Evolutionary conservation across 176 grass and related monocot species (phyloP), one percentile per base, ranked within the genome.

Genomic region (Avena atlantica): DNA sequence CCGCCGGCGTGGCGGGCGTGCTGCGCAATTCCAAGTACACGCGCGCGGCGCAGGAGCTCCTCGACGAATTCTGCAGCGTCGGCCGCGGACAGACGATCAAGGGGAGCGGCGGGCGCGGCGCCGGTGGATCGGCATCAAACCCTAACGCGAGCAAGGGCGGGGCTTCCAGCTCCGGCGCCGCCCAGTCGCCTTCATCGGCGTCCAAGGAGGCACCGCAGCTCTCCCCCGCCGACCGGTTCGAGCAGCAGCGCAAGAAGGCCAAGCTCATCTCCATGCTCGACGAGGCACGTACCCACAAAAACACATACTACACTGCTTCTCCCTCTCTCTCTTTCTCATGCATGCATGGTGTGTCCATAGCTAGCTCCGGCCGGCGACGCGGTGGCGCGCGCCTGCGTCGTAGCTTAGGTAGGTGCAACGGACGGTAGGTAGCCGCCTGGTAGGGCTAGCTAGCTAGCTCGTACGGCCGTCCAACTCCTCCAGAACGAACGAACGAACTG

Each of bases 251-350:
- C 66, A 98, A 94, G 97, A 98, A 96, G 80, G 89, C 94, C 74
- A 98, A 98, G 87, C 91, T 98, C 71, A 88, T 96, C 86, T 94
- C 97, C 90, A 96, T 98, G 94, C 92, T 98, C 74, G 97, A 98
- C 81, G 94, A 98, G 97, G 97, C 87, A 98, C 86, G 93, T 96
- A 80, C 56, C 23, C 48, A 16, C 62, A 50, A 27, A n/a, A 65
- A 37, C 57, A 60, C 58, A 59, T 24, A 16, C 58, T 53, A 9
- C 44, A 47, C 44, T 47, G n/a, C 15, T 11, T 61, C 42, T 45
- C 36, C 71, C 17, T 62, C 3, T 71, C 25, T 36, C 19, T 50
- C 74, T 82, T 45, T 56, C 19, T 66, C 36, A 21, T 73, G 69
- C 85, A 83, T 87, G 78, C 62, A 86, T 74, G 86, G 53, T 40